Base-by-base conservation (phyloP, 768 basidiomycete species). In the Mycena indigotica region DNA sequence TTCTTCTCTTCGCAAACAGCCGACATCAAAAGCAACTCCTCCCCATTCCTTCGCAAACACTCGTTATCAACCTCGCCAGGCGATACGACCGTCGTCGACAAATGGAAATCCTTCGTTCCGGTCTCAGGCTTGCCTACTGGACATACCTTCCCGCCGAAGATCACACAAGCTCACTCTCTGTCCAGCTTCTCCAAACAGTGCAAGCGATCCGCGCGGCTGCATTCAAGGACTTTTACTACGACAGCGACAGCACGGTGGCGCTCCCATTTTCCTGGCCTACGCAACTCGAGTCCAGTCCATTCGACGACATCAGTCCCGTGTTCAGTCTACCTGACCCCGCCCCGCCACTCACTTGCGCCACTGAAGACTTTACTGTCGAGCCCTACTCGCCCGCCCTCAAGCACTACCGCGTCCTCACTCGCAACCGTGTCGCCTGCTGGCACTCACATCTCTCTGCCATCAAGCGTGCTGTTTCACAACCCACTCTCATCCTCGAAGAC, bases 351-450 rank as follows among this genome's bases (percentile, higher is more conserved):
- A 72, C 76, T 25, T 83, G 80, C 66, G 77, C 83, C 32, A 72
- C 63, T 15, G 61, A 75, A 40, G 74, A 84, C 62, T 69, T 74
- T 59, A 67, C 68, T 16, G 64, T 80, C 17, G 58, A 69, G 0
- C 62, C 70, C 6, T 80, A 76, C 59, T 65, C 60, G 32, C 62
- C 73, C 15, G 60, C 60, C 0, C 66, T 82, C 5, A 80, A 80
- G 2, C 71, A 75, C 23, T 75, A 83, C 67, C 74, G 76, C 67
- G 59, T 84, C 28, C 80, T 91, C 49, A 84, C 85, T 1, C 73
- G 77, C 25, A 78, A 80, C 17, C 83, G 86, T 52, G 68, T 89
- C 30, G 87, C 88, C 12, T 90, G 87, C 69, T 90, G 87, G 87
- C 73, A 84, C 64, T 89, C 88, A 1, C 89, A 91, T 67, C 58